Conservation (phyloP, 2,329 filamentous ascomycete genomes). For the Lachnellula hyalina region DNA sequence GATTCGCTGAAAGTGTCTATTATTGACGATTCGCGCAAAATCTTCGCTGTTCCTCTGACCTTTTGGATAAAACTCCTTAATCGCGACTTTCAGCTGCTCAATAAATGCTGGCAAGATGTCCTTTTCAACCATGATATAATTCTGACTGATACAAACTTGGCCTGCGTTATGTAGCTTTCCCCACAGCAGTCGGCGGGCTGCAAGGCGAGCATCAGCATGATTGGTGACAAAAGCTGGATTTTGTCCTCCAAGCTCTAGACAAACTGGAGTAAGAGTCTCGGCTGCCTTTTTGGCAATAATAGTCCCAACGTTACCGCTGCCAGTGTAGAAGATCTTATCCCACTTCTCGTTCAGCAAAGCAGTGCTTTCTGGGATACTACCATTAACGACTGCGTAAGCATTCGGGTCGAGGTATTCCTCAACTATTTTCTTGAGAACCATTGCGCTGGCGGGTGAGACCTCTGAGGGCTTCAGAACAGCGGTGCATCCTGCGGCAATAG, state of each 20-base stretch:
- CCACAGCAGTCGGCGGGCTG: slow-evolving; percentile 82
- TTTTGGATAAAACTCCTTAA: slow-evolving; percentile 76
- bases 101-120: slow-evolving; percentile 68
- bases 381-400: slow-evolving; percentile 75
- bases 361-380: slow-evolving; percentile 73
- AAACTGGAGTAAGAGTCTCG: slow-evolving; percentile 78
- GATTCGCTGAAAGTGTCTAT: slow-evolving; percentile 70
- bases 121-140: slow-evolving; percentile 82
- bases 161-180: slow-evolving; percentile 82
- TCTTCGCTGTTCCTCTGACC: slow-evolving; percentile 75
- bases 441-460: slow-evolving; percentile 67
- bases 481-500: slow-evolving; percentile 88
- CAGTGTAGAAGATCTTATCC: slow-evolving; percentile 98
- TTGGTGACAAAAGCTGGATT: slow-evolving; percentile 92
- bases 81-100: slow-evolving; percentile 63
- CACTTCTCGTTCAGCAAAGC: slow-evolving; percentile 82
- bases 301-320: slow-evolving; percentile 70
- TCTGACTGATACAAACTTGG: slow-evolving; percentile 88
- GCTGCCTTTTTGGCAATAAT: slow-evolving; percentile 89
- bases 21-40: slow-evolving; percentile 75
- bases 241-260: slow-evolving; percentile 82
- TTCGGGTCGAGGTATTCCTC: slow-evolving; percentile 69
- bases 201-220: slow-evolving; percentile 71
- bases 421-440: slow-evolving; percentile 74
- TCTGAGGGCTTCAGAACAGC: slow-evolving; percentile 90